Base-by-base conservation (phyloP, 2,329 filamentous ascomycete species). In the Stemphylium lycopersici region DNA sequence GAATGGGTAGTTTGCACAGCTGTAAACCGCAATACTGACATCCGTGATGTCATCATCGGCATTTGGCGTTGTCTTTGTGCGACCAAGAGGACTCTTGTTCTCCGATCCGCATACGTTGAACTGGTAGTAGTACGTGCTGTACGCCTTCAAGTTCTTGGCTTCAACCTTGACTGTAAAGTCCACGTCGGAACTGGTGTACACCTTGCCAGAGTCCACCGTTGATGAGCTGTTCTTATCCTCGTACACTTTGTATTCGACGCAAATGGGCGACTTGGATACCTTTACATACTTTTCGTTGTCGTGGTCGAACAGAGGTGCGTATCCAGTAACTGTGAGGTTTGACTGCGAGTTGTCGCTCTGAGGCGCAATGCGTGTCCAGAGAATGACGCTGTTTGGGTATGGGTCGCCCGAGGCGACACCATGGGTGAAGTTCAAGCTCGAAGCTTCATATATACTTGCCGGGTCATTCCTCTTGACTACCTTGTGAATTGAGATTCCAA, bases 91-190 rank as follows among this genome's bases (percentile, higher is more conserved):
- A 47, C 85, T 88, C 40, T 76, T 83, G 46, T 83, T 84, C 51
- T 84, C 77, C 0, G 87, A 88, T 48, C 79, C 77, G 67, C 89
- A 91, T 26, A 90, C 80, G 18, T 77, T 84, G 76, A 91, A 91
- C 63, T 88, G 87, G 64, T 90, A 90, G 64, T 82, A 87, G 71
- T 90, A 90, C 2, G 78, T 80, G 0, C 86, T 90, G 65, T 85
- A 89, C 0, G 88, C 80, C 46, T 83, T 76, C 36, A 91, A 70
- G 12, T 82, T 81, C 43, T 75, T 81, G 1, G 88, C 88, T 71
- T 91, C 88, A 12, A 90, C 83, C 81, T 87, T 26, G 6, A 15
- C 78, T 0, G 89, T 91, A 68, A 87, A 92, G 68, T 92, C 89
- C 42, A 91, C 84, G 68, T 91, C 89, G 1, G 84, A 88, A 32